These are phyloP conservation scores for Phytophthora palmivora DNA, from an alignment of 352 stramenopile genomes.

Conservation along the genomic window DNA sequence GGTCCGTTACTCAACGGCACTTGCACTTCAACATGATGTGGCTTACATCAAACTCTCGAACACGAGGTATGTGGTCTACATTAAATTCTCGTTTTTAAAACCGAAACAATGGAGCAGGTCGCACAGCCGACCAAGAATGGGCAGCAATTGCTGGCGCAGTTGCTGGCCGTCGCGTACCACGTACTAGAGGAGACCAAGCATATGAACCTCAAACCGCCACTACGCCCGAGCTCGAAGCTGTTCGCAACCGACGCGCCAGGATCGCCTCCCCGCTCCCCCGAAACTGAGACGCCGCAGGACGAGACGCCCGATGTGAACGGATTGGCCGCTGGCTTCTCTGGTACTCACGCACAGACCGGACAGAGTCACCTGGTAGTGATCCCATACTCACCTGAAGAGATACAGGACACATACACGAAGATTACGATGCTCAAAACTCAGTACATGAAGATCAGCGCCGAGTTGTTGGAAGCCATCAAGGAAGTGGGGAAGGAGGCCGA, in stretches of 20 bases:
- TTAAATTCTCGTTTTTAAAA: too few species aligned
- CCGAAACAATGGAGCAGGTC: slow-evolving; percentile 41
- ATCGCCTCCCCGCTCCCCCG: slow-evolving; percentile 40
- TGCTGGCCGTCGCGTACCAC: slow-evolving; percentile 78
- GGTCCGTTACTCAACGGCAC: slow-evolving; percentile 10
- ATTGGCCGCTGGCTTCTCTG: slow-evolving; percentile 35
- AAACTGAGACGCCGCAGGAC: slow-evolving; percentile 52
- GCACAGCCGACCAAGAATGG: slow-evolving; percentile 44
- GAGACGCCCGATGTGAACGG: slow-evolving; percentile 63
- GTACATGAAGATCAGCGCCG: slow-evolving; percentile 78
- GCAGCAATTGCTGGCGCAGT: slow-evolving; percentile 65
- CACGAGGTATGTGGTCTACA: too few species aligned
- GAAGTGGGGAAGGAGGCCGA: slow-evolving; percentile 46
- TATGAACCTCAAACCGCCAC: slow-evolving; percentile 85
- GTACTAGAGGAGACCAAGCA: slow-evolving; percentile 85
- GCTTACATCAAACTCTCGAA: not conserved
- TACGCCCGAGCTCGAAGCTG: slow-evolving; percentile 80
- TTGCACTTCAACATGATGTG: slow-evolving; percentile 17
- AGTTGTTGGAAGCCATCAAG: slow-evolving; percentile 68
- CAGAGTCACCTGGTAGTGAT: slow-evolving; percentile 58
- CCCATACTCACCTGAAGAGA: slow-evolving; percentile 81
- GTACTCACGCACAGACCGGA: slow-evolving; percentile 36
- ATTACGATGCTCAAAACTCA: slow-evolving; percentile 80
- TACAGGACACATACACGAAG: slow-evolving; percentile 88
- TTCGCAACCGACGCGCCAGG: slow-evolving; percentile 59